Base-by-base conservation (phyloP, 345 rosid species). In the Firmiana major region DNA sequence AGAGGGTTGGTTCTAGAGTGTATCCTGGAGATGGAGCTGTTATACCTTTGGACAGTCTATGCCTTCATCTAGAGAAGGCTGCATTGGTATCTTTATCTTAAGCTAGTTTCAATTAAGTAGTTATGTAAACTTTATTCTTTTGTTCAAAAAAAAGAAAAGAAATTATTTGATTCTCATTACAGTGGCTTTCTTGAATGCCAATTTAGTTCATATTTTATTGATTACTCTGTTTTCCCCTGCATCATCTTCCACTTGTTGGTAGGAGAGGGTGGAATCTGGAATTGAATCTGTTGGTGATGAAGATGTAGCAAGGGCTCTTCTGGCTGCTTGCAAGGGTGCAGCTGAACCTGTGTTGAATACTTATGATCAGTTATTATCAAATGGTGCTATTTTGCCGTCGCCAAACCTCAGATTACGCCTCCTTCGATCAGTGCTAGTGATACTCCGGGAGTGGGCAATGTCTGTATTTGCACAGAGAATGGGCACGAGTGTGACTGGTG, bases 31-130 rank as follows among this genome's bases (percentile, higher is more conserved):
- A 91, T 85, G 99, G 98, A 71, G 90, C 93, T 70, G 86, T 90
- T 83, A 83, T 93, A 80, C 99, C 97, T 9, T 84, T 92, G 73
- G 98, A 94, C 54, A 86, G 90, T 75, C 69, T 92, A 17, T 94
- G 99, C 81, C 95, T 96, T 80, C 99, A 93, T 84, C 93, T 97
- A 63, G 99, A 97, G 89, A 97, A 92, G 85, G 95, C 97, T 76
- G 94, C 98, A 58, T 54, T 88, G 93, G 99, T 97, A 87, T 77
- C 65, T 57, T 46, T 34, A 22, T 28, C 42, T 51, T 59, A 16
- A 59, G 28, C 60, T 21, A 9, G 22, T 24, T 75, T 63, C 74
- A 12, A 55, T 38, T 48, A 36, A 28, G 9, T 75, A 40, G 57
- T 55, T 45, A 15, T 16, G 7, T 46, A 12, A 55, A 73, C 8